A percentile compares a stretch with the other conserved stretches of the same genome.
phyloP scores from a whole-genome alignment of 2,329 filamentous ascomycete genomes.

The Claviceps fusiformis region DNA sequence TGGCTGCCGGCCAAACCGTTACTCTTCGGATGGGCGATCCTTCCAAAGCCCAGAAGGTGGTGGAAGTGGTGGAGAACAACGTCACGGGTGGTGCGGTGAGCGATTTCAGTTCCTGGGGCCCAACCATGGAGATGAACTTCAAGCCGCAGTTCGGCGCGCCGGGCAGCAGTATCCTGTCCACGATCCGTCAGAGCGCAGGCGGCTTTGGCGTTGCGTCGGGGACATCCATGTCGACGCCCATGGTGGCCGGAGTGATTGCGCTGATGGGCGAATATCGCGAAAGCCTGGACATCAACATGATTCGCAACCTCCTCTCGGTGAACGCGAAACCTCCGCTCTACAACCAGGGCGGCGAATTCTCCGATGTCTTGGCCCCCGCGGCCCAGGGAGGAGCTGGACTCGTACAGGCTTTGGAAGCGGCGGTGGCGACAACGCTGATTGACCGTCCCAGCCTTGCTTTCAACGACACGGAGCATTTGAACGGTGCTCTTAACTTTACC shows the following conservation, averaged over 20 bases:
- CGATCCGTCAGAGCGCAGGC: constrained; percentile 25
- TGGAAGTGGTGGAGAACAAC: neutral
- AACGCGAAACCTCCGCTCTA: constrained; percentile 27
- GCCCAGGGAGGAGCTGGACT: constrained; percentile 37
- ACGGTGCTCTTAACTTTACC: constrained; percentile 28
- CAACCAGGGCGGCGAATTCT: constrained; percentile 22
- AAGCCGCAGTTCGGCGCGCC: constrained; percentile 26
- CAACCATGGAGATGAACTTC: constrained; percentile 25
- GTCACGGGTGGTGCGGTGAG: constrained; percentile 3
- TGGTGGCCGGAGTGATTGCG: constrained; percentile 24
- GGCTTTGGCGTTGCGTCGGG: constrained; percentile 29
- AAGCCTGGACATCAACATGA: constrained; percentile 27
- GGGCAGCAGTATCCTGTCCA: constrained; percentile 29
- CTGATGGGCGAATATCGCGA: constrained; percentile 29
- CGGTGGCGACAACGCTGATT: constrained; percentile 35
- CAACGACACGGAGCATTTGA: constrained; percentile 35
- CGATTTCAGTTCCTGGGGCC: constrained; percentile 24
- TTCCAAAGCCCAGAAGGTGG: neutral
- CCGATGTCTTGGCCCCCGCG: constrained; percentile 31
- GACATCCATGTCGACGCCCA: constrained; percentile 34
- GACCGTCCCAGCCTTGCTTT: constrained; percentile 40
- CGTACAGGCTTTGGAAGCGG: constrained; percentile 38
- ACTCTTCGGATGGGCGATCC: constrained; percentile 23
- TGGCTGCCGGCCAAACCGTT: constrained; percentile 25
- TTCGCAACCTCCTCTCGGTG: constrained; percentile 29